A percentile compares a stretch with the other conserved stretches of the same genome.
Conservation (phyloP, 176 grass and related monocot genomes). For the Neostapfia colusana region DNA sequence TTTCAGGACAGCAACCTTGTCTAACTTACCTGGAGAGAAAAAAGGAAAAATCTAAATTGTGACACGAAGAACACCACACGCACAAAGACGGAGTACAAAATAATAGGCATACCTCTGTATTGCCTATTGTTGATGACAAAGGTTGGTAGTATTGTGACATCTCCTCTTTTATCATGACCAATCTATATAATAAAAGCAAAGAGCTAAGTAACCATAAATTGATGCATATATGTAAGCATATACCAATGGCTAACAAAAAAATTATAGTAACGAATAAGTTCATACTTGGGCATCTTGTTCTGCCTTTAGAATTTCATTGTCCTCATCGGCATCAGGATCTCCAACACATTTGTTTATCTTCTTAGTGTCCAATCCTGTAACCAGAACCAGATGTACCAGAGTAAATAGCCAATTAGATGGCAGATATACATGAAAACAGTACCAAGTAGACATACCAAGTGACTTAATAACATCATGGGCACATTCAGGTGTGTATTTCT, state of each 20-base stretch:
- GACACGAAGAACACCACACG: constrained; percentile 38
- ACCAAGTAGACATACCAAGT: constrained; percentile 56
- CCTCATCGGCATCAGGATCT: constrained; percentile 64
- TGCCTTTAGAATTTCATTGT: constrained; percentile 76
- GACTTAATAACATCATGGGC: constrained; percentile 66
- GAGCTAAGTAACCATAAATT: constrained; percentile 31
- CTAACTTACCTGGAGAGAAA: constrained; percentile 69
- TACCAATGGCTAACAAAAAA: constrained; percentile 12
- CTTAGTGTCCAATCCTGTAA: constrained; percentile 62
- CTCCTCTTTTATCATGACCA: constrained; percentile 71
- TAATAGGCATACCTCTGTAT: constrained; percentile 63
- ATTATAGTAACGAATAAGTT: constrained; percentile 1
- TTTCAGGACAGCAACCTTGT: constrained; percentile 84
- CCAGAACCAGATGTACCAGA: too few species aligned
- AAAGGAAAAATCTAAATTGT: neutral
- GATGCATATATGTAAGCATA: constrained; percentile 7
- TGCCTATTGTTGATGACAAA: constrained; percentile 89
- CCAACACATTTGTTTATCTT: constrained; percentile 81
- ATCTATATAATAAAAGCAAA: constrained; percentile 47
- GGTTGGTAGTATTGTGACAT: constrained; percentile 90
- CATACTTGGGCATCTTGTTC: constrained; percentile 85
- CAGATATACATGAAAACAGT: constrained; percentile 24
- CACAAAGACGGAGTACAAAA: constrained; percentile 27
- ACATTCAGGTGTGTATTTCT: constrained; percentile 78
- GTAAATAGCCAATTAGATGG: neutral